Evolutionary conservation across 2,329 filamentous ascomycete species (phyloP).

Genomic region (Coccinonectria pachysandricola): DNA sequence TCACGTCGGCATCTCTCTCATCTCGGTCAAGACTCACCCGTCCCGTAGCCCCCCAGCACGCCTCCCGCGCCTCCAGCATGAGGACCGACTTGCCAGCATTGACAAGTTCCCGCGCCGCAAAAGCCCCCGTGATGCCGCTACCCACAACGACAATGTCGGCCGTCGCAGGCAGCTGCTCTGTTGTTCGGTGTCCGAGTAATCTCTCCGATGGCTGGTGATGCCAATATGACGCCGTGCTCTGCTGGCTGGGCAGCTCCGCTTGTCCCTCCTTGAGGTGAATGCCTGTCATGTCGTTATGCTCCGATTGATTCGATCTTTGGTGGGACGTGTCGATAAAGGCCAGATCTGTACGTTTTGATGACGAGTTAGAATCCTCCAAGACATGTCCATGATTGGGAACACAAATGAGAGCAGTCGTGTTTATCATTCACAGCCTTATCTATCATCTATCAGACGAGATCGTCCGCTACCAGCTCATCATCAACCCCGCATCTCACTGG

Average conservation of each 20-base stretch:
- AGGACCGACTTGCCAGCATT: constrained; percentile 46
- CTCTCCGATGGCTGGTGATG: constrained; percentile 54
- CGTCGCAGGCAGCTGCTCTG: constrained; percentile 46
- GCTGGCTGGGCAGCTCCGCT: constrained; percentile 47
- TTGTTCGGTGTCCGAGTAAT: constrained; percentile 59
- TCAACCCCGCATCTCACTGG: too few species aligned
- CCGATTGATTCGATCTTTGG: too few species aligned
- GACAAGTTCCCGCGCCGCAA: constrained; percentile 54
- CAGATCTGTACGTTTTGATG: too few species aligned
- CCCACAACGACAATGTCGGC: constrained; percentile 65
- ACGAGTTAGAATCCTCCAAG: too few species aligned
- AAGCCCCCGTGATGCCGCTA: constrained; percentile 66
- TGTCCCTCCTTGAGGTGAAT: constrained; percentile 24
- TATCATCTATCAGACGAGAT: too few species aligned
- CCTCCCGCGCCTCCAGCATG: constrained; percentile 68
- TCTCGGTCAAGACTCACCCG: too few species aligned
- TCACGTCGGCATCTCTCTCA: too few species aligned
- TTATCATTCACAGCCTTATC: too few species aligned
- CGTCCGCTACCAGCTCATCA: too few species aligned
- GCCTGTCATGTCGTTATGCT: constrained; percentile 20
- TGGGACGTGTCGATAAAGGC: too few species aligned
- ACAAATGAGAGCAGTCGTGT: too few species aligned
- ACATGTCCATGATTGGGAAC: too few species aligned
- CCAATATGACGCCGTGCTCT: constrained; percentile 63
- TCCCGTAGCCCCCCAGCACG: constrained; percentile 77